Evolutionary conservation across 1,284 basidiomycete species (phyloP).

Genomic region (Trametes versicolor): DNA sequence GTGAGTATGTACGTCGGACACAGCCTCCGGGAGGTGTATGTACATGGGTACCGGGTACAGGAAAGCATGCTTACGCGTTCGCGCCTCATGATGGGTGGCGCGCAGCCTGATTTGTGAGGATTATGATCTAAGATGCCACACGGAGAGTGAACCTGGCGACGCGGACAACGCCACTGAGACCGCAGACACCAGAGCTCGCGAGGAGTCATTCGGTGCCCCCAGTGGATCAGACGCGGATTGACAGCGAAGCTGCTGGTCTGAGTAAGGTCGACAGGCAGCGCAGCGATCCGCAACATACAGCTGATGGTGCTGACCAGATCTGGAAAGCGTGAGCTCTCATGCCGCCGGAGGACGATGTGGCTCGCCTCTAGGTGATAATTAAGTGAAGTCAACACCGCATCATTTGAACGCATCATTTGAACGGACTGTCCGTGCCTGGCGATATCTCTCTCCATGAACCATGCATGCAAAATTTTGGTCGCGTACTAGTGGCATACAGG

Average conservation of each 20-base stretch:
- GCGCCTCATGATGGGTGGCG: background rate
- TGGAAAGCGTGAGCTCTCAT: too few species aligned
- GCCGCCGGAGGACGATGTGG: too few species aligned
- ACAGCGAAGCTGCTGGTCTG: background rate
- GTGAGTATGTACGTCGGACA: background rate
- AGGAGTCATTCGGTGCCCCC: background rate
- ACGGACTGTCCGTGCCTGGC: too few species aligned
- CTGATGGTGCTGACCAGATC: background rate
- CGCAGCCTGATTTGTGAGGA: constrained; percentile 9
- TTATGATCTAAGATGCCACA: constrained; percentile 4
- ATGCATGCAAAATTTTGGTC: constrained; percentile 43
- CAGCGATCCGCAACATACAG: background rate
- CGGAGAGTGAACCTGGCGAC: background rate
- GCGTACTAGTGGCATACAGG: constrained; percentile 56
- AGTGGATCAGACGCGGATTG: background rate
- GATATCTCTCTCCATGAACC: constrained; percentile 25
- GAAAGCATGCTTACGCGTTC: constrained; percentile 2
- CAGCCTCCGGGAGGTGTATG: background rate
- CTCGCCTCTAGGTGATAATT: too few species aligned
- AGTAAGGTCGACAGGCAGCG: background rate
- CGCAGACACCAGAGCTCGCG: constrained; percentile 9
- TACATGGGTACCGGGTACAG: background rate
- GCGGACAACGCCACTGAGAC: constrained; percentile 1
- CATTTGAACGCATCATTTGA: too few species aligned
- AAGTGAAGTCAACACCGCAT: too few species aligned